Evolutionary conservation across 1,139 yeast genomes (phyloP), one percentile per base, ranked within the genome.

Genomic region (Taphrina confusa): DNA sequence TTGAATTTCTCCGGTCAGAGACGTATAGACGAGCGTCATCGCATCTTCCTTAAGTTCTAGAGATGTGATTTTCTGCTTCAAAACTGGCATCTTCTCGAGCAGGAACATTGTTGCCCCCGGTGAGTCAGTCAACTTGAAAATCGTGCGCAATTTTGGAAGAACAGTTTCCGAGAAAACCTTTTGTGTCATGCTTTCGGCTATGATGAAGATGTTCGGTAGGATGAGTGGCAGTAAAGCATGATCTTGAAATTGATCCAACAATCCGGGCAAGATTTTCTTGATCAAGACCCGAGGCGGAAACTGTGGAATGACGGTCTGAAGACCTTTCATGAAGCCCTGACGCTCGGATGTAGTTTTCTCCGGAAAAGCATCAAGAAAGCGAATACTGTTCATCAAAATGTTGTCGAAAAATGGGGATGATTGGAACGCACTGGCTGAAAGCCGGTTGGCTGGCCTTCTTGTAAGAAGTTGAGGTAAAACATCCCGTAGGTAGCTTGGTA

Each of bases 331-430:
- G 70, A 89, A 90, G 0, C 83, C 77, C 37, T 80, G 72, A 67
- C 85, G 86, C 63, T 91, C 97, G 12, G 80, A 80, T 1, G 78
- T 74, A 1, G 84, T 74, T 66, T 87, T 85, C 0, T 96, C 88
- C 6, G 91, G 82, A 65, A 88, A 84, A 63, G 88, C 95, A 70
- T 91, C 97, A 54, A 92, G 73, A 68, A 87, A 85, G 72, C 86
- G 82, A 77, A 92, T 79, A 2, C 95, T 85, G 69, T 87, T 85
- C 60, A 92, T 83, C 57, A 91, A 75, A 60, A 92, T 87, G 64
- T 91, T 94, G 72, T 88, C 87, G 71, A 87, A 87, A 65, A 79
- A 82, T 20, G 82, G 80, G 71, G 75, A 85, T 70, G 70, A 79
- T 77, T 72, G 82, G 78, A 68, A 82, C 71, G 64, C 80, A 68